Evolutionary conservation across 164 flowering plant species (phyloP), one percentile per base, ranked within the genome.

Genomic region (Nelumbo lutea): DNA sequence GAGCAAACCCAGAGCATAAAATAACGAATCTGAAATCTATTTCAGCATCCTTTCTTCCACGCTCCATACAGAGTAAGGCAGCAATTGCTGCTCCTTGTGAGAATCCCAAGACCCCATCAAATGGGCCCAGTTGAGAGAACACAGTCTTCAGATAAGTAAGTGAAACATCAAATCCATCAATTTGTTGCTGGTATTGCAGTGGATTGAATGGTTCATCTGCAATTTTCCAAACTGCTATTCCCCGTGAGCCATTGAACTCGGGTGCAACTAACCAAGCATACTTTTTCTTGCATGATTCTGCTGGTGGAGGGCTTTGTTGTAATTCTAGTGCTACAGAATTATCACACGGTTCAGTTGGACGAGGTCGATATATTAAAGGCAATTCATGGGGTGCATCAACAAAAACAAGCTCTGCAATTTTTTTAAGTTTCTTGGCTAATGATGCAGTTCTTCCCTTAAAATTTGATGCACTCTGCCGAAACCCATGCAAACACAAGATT

Each of bases 21-120:
- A 95, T 85, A 51, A 69, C 94, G 76, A 95, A 95, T 73, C 86
- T 81, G 67, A 89, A 84, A 68, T 79, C 75, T 7, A 84, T 73
- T 60, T 71, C 81, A 39, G 76, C 77, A 48, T 72, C 75, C 39
- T 67, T 77, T 45, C 50, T 77, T 52, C 68, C 81, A 64, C 45
- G 68, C 45, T 48, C 70, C 2, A 85, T 85, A 79, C 86, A 81
- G 14, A 92, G 70, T 41, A 73, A 68, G 58, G 96, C 96, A 15
- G 88, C 86, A 91, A 92, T 89, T 39, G 97, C 92, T 45, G 99
- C 97, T 65, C 99, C 99, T 71, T 95, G 98, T 13, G 99, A 95
- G 77, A 95, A 95, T 51, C 99, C 99, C 80, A 95, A 68, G 44
- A 95, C 80, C 61, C 99, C 97, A 79, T 95, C 97, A 73, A 95